Evolutionary conservation across 2,329 filamentous ascomycete species (phyloP), one percentile per base, ranked within the genome.

Genomic region (Exophiala phaeomuriformis): DNA sequence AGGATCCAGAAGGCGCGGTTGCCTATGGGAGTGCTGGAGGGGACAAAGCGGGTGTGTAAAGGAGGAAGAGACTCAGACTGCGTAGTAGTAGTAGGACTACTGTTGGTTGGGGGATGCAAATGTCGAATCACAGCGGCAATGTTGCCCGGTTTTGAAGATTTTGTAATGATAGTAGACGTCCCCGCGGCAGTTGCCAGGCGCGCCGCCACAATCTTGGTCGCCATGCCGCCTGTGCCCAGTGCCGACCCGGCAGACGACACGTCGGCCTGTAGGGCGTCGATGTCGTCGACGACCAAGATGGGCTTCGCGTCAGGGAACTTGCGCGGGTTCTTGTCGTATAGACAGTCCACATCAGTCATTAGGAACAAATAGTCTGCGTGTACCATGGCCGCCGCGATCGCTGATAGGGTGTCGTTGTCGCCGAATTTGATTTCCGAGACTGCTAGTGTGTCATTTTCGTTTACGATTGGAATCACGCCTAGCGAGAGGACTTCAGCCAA

Each of bases 381-480:
- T 19, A 97, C 88, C 90, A 97, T 97, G 61, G 87, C 93, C 1
- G 93, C 89, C 0, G 93, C 95, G 63, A 98, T 96, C 53, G 93
- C 93, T 8, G 90, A 95, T 44, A 98, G 77, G 1, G 93, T 98
- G 70, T 98, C 93, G 65, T 98, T 98, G 76, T 98, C 93, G 62
- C 93, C 93, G 67, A 98, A 98, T 76, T 97, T 97, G 74, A 98
- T 98, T 78, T 98, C 93, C 42, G 91, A 88, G 61, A 98, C 93
- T 28, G 90, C 89, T 51, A 98, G 75, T 2, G 93, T 98, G 69
- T 98, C 93, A 70, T 98, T 98, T 72, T 98, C 93, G 66, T 98
- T 98, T 60, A 98, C 93, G 64, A 98, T 96, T 6, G 93, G 93
- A 59, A 98, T 94, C 29, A 97, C 91, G 1, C 90, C 90, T 85